Evolutionary conservation across 805 yeast genomes (phyloP).

Genomic region (Vanderwaltozyma verrucispora): DNA sequence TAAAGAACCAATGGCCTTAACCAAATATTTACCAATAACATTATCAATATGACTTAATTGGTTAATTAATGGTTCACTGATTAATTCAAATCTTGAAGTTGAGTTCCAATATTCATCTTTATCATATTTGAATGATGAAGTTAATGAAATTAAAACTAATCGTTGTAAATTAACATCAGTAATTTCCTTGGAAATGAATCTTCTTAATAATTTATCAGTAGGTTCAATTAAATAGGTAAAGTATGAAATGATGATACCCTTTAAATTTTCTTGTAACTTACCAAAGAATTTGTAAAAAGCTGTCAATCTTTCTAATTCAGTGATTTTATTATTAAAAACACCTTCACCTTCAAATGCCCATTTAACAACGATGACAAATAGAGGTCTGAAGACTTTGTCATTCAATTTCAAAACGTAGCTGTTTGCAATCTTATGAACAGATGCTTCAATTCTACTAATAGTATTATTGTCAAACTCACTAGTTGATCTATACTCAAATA

Average conservation of each 20-base stretch:
- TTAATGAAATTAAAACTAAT: slow-evolving; percentile 59
- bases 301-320: slow-evolving; percentile 46
- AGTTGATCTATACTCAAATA: slow-evolving; percentile 60
- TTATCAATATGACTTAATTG: slow-evolving; percentile 66
- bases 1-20: slow-evolving; percentile 67
- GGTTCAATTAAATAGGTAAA: slow-evolving; percentile 77
- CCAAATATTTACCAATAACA: slow-evolving; percentile 67
- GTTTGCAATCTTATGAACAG: slow-evolving; percentile 63
- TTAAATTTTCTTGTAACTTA: slow-evolving; percentile 72
- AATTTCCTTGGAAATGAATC: slow-evolving; percentile 36
- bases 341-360: slow-evolving; percentile 92
- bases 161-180: slow-evolving; percentile 54
- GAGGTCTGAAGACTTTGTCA: slow-evolving; percentile 87
- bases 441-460: slow-evolving; percentile 68
- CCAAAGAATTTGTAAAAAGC: slow-evolving; percentile 82
- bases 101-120: slow-evolving; percentile 94
- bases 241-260: slow-evolving; percentile 80
- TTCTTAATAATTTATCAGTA: slow-evolving; percentile 45
- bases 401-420: slow-evolving; percentile 79
- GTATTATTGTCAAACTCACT: slow-evolving; percentile 60
- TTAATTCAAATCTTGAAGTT: slow-evolving; percentile 68
- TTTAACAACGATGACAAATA: slow-evolving; percentile 73
- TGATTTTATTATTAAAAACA: slow-evolving; percentile 33
- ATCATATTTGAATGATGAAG: slow-evolving; percentile 77
- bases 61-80: slow-evolving; percentile 49